Evolutionary conservation across 2,329 filamentous ascomycete species (phyloP).

Genomic region (Hypoxylon rubiginosum): DNA sequence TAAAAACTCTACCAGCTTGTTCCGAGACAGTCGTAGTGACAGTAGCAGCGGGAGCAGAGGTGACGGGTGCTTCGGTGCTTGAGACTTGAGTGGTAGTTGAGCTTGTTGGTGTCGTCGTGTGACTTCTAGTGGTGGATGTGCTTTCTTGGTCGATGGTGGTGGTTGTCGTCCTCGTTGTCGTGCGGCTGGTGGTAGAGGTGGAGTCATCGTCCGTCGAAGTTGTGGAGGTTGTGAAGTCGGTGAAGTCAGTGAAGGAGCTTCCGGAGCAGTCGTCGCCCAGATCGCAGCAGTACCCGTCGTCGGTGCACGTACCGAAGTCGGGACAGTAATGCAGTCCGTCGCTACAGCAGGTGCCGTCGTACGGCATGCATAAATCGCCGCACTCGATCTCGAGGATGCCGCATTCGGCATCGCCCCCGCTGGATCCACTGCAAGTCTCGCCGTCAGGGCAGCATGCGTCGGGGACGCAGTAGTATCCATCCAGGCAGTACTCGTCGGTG

Average conservation of each 20-base stretch:
- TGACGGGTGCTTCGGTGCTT: slow-evolving; percentile 5
- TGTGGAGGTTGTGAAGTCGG: slow-evolving; percentile 6
- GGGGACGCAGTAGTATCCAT: slow-evolving; percentile 43
- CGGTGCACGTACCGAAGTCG: slow-evolving; percentile 44
- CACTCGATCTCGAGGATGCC: slow-evolving; percentile 35
- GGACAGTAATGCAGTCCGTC: slow-evolving; percentile 44
- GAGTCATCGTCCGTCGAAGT: slow-evolving; percentile 17
- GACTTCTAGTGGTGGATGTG: slow-evolving; percentile 19
- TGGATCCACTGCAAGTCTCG: slow-evolving; percentile 34
- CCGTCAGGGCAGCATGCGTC: slow-evolving; percentile 45
- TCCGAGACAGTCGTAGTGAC: slow-evolving; percentile 29
- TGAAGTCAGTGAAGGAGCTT: slow-evolving; percentile 8
- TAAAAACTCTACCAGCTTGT: slow-evolving; percentile 37
- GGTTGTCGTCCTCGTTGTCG: slow-evolving; percentile 28
- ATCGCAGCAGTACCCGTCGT: slow-evolving; percentile 38
- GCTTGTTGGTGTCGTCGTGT: slow-evolving; percentile 8
- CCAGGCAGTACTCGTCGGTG: slow-evolving; percentile 43
- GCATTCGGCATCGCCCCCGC: slow-evolving; percentile 31
- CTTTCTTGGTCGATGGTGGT: slow-evolving; percentile 15
- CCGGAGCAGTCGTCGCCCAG: slow-evolving; percentile 26
- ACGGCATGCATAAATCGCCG: slow-evolving; percentile 44
- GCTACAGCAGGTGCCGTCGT: slow-evolving; percentile 43
- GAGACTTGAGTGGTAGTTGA: not conserved
- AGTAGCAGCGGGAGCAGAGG: slow-evolving; percentile 22
- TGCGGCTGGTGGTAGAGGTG: slow-evolving; percentile 31